Percentiles rank a stretch among this genome's conserved stretches.
Evolutionary conservation across 495 filamentous ascomycete genomes (phyloP).

Genomic region (Xylaria cubensis): DNA sequence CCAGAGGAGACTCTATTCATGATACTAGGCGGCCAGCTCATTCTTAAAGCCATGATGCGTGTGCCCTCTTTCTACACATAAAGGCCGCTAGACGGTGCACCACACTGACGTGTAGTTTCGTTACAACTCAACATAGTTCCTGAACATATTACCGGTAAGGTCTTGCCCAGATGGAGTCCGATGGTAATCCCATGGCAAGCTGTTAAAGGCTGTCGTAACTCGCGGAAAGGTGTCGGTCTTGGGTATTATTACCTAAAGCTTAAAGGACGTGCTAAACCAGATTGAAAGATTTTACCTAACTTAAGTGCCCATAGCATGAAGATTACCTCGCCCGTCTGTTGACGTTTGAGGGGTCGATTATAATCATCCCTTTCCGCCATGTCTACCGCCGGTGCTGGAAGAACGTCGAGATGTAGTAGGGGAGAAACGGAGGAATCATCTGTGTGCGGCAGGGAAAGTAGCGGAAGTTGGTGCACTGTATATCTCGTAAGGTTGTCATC

Average conservation of each 20-base stretch:
- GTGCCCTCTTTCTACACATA: conserved; percentile 14
- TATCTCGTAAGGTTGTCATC: not conserved
- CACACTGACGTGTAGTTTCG: not conserved
- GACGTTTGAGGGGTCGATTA: conserved; percentile 6
- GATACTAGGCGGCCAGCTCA: not conserved
- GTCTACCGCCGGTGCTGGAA: not conserved
- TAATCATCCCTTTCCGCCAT: not conserved
- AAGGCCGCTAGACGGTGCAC: not conserved
- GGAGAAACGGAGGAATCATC: not conserved
- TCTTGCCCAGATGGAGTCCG: not conserved
- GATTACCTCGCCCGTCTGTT: conserved; percentile 3
- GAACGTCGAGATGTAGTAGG: not conserved
- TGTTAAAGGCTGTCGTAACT: too few relatives aligned
- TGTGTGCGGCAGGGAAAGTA: not conserved
- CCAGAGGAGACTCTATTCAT: not conserved
- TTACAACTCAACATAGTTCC: not conserved
- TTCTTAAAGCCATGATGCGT: not conserved
- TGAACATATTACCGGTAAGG: not conserved
- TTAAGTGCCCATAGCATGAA: too few relatives aligned
- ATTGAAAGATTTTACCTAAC: too few relatives aligned
- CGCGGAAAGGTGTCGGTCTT: too few relatives aligned
- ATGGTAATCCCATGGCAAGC: too few relatives aligned
- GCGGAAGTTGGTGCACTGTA: not conserved
- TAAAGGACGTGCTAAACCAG: too few relatives aligned
- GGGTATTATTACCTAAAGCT: too few relatives aligned